phyloP scores from a whole-genome alignment of 371 early-diverging fungal genomes.

The Rhizopus microsporus region DNA sequence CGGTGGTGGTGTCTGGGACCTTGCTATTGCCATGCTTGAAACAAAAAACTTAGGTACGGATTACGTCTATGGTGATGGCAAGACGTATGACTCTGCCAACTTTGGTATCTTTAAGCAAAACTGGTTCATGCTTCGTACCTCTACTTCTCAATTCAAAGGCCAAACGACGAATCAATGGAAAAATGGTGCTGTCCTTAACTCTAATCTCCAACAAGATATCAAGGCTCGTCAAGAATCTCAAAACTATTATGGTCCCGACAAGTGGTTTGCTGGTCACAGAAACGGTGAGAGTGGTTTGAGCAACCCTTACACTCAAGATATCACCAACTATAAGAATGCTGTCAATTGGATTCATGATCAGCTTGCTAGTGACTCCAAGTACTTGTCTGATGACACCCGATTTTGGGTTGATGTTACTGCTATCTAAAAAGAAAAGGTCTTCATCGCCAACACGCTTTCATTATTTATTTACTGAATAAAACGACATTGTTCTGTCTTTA shows the following conservation, averaged over 20 bases:
- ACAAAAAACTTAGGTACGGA: constrained; percentile 3
- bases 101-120: background rate
- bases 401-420: constrained; percentile 8
- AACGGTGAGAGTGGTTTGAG: constrained; percentile 5
- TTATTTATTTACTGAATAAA: too few species aligned
- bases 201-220: background rate
- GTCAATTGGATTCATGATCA: constrained; percentile 8
- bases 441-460: constrained; percentile 5
- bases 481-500: too few species aligned
- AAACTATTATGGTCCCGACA: constrained; percentile 3
- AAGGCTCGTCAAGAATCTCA: constrained; percentile 11
- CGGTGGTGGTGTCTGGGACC: constrained; percentile 3
- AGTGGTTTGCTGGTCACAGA: constrained; percentile 12
- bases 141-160: constrained; percentile 2
- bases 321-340: constrained; percentile 7
- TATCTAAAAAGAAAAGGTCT: constrained; percentile 4
- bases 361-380: constrained; percentile 3
- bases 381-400: constrained; percentile 7
- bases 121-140: background rate
- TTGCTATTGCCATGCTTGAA: constrained; percentile 16
- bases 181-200: background rate
- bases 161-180: background rate
- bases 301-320: constrained; percentile 8
- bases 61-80: constrained; percentile 8
- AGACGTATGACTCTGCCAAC: constrained; percentile 6